phyloP scores from a whole-genome alignment of 371 early-diverging fungal genomes.

The Actinomucor elegans region DNA sequence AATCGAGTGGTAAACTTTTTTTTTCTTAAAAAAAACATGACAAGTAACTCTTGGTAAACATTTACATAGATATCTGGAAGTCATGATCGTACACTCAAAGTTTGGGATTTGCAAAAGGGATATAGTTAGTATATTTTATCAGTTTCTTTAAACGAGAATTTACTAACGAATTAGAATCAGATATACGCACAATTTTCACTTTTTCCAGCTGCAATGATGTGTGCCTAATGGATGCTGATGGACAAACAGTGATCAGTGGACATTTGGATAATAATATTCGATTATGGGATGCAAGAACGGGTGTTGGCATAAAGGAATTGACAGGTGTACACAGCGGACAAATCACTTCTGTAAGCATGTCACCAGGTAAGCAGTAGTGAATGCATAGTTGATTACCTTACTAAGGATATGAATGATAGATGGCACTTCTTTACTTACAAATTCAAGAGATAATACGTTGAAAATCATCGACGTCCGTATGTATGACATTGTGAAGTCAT shows the following conservation, averaged over 20 bases:
- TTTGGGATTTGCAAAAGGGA: slow-evolving; percentile 92
- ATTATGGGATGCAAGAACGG: slow-evolving; percentile 88
- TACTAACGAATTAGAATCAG: too few species aligned
- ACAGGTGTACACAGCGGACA: slow-evolving; percentile 84
- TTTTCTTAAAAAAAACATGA: too few species aligned
- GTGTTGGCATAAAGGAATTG: slow-evolving; percentile 81
- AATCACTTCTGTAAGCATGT: slow-evolving; percentile 80
- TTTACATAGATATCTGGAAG: slow-evolving; percentile 78
- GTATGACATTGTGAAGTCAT: slow-evolving; percentile 70
- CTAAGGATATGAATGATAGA: slow-evolving; percentile 42
- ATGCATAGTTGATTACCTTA: not conserved
- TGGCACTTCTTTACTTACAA: slow-evolving; percentile 76
- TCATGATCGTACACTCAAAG: slow-evolving; percentile 94
- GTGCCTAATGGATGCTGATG: slow-evolving; percentile 79
- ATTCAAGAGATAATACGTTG: slow-evolving; percentile 91
- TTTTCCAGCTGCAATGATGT: slow-evolving; percentile 95
- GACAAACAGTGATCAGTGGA: slow-evolving; percentile 84
- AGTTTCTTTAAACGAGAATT: too few species aligned
- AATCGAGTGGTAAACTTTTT: slow-evolving; percentile 69
- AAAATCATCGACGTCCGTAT: slow-evolving; percentile 81
- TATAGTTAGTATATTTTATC: slow-evolving; percentile 61
- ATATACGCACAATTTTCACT: slow-evolving; percentile 87
- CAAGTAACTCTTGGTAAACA: too few species aligned
- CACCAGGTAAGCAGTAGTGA: slow-evolving; percentile 55
- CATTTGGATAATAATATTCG: slow-evolving; percentile 91